Evolutionary conservation across 805 yeast species (phyloP).

Genomic region (Candida quercuum): DNA sequence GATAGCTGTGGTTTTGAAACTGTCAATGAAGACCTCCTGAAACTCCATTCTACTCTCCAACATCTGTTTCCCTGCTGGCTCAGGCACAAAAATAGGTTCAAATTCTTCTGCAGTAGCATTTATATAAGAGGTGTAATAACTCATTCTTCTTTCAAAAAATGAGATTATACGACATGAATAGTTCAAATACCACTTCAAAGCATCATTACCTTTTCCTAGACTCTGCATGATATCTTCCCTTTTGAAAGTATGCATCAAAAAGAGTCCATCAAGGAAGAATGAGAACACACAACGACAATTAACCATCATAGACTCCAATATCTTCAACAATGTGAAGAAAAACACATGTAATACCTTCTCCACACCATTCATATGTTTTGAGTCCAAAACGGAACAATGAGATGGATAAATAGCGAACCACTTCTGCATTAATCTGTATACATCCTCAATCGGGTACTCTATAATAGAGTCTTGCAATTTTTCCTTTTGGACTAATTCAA

Average conservation of each 20-base stretch:
- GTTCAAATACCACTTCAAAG: constrained; percentile 1
- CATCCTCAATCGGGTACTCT: neutral
- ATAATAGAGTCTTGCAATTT: too few relatives aligned
- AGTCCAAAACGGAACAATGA: neutral
- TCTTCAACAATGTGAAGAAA: neutral
- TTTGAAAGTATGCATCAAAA: neutral
- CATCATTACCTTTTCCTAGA: neutral
- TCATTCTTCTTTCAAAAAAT: constrained; percentile 4
- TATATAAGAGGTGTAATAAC: constrained; percentile 1
- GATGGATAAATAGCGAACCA: constrained; percentile 2
- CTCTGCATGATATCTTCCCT: neutral
- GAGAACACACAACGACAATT: constrained; percentile 4
- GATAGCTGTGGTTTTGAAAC: constrained; percentile 1
- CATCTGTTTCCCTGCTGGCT: neutral
- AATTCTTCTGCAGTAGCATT: constrained; percentile 1
- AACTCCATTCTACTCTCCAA: neutral
- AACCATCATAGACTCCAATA: neutral
- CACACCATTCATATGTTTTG: neutral
- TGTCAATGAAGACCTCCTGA: neutral
- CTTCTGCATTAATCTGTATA: neutral
- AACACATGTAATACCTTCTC: constrained; percentile 1
- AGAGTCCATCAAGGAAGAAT: constrained; percentile 3
- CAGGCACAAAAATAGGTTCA: constrained; percentile 1
- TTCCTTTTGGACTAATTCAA: too few relatives aligned
- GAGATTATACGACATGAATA: constrained; percentile 4